Percentiles rank a stretch among this genome's conserved stretches.
Conservation (phyloP, 257 asterid genomes). For the Petunia secreta region DNA sequence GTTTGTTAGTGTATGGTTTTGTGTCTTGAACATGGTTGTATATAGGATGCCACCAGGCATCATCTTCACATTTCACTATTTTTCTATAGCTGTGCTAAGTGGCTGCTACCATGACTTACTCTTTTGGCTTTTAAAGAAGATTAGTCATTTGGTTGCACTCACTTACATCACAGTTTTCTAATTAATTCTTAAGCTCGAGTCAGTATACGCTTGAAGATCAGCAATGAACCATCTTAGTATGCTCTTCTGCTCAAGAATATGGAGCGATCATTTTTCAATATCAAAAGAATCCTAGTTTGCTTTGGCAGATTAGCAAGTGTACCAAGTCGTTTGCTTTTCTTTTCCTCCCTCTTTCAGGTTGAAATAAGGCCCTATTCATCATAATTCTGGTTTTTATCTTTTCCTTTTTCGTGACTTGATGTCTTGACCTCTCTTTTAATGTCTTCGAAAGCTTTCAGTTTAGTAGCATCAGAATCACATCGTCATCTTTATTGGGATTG, state of each 20-base stretch:
- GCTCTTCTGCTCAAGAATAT: conserved; percentile 13
- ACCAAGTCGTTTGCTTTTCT: not conserved
- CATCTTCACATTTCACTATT: not conserved
- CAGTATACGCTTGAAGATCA: not conserved
- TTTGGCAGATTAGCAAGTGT: conserved; percentile 10
- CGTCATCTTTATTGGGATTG: too few relatives aligned
- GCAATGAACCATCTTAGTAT: not conserved
- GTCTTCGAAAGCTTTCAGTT: too few relatives aligned
- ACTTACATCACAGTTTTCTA: not conserved
- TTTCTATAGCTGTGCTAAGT: conserved; percentile 22
- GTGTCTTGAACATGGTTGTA: conserved; percentile 25
- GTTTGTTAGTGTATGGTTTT: conserved; percentile 15
- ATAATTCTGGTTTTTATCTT: not conserved
- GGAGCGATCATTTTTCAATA: not conserved
- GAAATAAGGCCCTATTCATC: not conserved
- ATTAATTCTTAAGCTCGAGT: not conserved
- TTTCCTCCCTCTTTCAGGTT: not conserved
- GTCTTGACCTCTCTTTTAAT: too few relatives aligned
- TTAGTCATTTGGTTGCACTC: conserved; percentile 22
- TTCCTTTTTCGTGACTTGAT: not conserved
- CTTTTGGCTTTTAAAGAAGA: conserved; percentile 28
- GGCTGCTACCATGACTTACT: conserved; percentile 21
- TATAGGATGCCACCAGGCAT: conserved; percentile 28
- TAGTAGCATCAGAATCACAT: too few relatives aligned
- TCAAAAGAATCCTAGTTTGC: conserved; percentile 3